phyloP scores from a whole-genome alignment of 305 asterid species.

The Plantago coronopus region DNA sequence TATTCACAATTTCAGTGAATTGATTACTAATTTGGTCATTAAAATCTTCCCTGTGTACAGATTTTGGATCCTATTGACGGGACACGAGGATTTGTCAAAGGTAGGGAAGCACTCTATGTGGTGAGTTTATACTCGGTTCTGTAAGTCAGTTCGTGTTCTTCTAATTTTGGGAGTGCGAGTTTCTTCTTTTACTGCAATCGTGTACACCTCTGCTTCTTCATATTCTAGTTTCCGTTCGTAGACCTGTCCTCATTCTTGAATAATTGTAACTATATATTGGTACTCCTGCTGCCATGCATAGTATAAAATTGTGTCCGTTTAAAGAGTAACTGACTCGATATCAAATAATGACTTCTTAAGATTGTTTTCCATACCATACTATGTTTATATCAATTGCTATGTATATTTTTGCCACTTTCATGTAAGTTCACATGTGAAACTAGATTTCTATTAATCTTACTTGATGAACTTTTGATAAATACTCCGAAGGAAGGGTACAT shows the following conservation, averaged over 20 bases:
- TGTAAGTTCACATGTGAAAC: background rate
- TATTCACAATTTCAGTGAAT: slow-evolving; percentile 11
- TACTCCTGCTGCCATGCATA: background rate
- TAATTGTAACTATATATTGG: background rate
- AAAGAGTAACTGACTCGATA: too few relatives aligned
- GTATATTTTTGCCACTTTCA: background rate
- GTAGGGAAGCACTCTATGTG: slow-evolving; percentile 86
- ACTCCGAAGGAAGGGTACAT: too few relatives aligned
- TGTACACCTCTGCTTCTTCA: slow-evolving; percentile 10
- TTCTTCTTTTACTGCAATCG: slow-evolving; percentile 10
- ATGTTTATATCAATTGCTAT: background rate
- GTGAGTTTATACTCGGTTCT: slow-evolving; percentile 44
- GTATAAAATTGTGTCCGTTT: background rate
- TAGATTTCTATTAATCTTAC: too few relatives aligned
- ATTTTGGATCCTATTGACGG: slow-evolving; percentile 98
- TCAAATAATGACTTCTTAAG: background rate
- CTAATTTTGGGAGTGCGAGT: slow-evolving; percentile 11
- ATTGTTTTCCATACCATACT: background rate
- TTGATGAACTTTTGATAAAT: too few relatives aligned
- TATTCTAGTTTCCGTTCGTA: background rate
- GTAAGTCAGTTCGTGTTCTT: slow-evolving; percentile 18
- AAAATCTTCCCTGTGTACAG: slow-evolving; percentile 39
- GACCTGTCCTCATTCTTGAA: slow-evolving; percentile 9
- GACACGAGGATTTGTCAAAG: slow-evolving; percentile 90
- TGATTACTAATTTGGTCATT: slow-evolving; percentile 16